Evolutionary conservation across 1,139 yeast genomes (phyloP).

Genomic region (Suhomyces atakaporum): DNA sequence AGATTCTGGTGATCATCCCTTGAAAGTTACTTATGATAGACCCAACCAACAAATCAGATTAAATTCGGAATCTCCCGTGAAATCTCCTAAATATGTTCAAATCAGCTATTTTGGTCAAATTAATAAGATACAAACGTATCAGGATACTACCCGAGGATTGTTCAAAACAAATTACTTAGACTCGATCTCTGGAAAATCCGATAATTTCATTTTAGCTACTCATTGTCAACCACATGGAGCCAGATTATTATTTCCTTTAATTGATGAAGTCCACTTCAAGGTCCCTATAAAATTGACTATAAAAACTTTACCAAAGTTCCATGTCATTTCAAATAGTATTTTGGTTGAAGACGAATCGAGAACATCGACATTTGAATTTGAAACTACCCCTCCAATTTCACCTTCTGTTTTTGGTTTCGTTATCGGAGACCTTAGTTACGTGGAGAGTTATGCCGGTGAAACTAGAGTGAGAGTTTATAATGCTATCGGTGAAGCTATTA

Average conservation of each 20-base stretch:
- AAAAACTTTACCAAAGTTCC: constrained; percentile 44
- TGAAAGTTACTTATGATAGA: constrained; percentile 38
- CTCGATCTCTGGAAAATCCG: constrained; percentile 46
- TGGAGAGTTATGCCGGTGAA: constrained; percentile 18
- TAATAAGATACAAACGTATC: constrained; percentile 53
- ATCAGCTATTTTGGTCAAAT: constrained; percentile 54
- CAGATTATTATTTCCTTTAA: constrained; percentile 59
- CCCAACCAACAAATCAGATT: constrained; percentile 34
- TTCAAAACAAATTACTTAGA: constrained; percentile 66
- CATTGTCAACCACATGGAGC: constrained; percentile 73
- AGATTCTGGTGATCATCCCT: constrained; percentile 6
- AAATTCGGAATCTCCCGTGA: constrained; percentile 13
- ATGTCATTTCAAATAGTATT: constrained; percentile 52
- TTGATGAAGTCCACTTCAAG: constrained; percentile 63
- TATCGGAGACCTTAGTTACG: constrained; percentile 61
- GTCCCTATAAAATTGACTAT: constrained; percentile 52
- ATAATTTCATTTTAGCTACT: constrained; percentile 58
- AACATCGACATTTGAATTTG: constrained; percentile 42
- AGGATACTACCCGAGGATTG: constrained; percentile 63
- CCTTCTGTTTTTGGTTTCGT: constrained; percentile 67
- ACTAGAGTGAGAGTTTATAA: constrained; percentile 53
- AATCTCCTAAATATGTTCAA: constrained; percentile 6
- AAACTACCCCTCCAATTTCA: constrained; percentile 57
- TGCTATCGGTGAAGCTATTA: constrained; percentile 51
- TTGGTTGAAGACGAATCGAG: constrained; percentile 28